Conservation (phyloP, 352 stramenopile species). For the Phytophthora pini region DNA sequence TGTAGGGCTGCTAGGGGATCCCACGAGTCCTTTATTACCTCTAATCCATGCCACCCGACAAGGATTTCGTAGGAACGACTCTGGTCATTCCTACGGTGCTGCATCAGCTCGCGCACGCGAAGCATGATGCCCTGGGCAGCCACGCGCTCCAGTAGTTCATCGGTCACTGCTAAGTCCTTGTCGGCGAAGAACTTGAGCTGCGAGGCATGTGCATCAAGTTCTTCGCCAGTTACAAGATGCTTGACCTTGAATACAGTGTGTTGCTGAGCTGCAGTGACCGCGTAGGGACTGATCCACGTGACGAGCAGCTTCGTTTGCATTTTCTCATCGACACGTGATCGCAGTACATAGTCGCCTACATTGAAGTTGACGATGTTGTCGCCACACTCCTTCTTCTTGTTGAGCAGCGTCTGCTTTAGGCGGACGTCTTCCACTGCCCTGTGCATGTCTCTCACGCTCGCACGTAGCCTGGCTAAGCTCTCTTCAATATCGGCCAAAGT, state of each 20-base stretch:
- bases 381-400: slow-evolving; percentile 13
- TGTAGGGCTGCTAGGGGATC: slow-evolving; percentile 13
- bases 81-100: slow-evolving; percentile 17
- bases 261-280: slow-evolving; percentile 12
- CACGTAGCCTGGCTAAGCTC: slow-evolving; percentile 6
- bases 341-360: slow-evolving; percentile 23
- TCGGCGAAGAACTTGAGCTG: slow-evolving; percentile 26
- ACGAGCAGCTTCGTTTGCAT: not conserved
- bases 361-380: slow-evolving; percentile 29
- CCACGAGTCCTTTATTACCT: slow-evolving; percentile 27
- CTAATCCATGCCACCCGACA: slow-evolving; percentile 20
- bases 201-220: slow-evolving; percentile 26
- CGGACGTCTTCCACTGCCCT: slow-evolving; percentile 9
- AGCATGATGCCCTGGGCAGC: slow-evolving; percentile 7
- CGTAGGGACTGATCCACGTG: slow-evolving; percentile 26
- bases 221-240: slow-evolving; percentile 23
- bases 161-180: slow-evolving; percentile 11
- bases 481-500: slow-evolving; percentile 12
- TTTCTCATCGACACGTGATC: slow-evolving; percentile 5
- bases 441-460: slow-evolving; percentile 24
- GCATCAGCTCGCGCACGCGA: slow-evolving; percentile 1
- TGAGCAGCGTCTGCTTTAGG: slow-evolving; percentile 23
- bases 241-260: slow-evolving; percentile 14
- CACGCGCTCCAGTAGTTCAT: slow-evolving; percentile 26
- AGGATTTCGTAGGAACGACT: slow-evolving; percentile 17